Evolutionary conservation across 495 filamentous ascomycete species (phyloP).

Genomic region (Penicillium psychrofluorescens): DNA sequence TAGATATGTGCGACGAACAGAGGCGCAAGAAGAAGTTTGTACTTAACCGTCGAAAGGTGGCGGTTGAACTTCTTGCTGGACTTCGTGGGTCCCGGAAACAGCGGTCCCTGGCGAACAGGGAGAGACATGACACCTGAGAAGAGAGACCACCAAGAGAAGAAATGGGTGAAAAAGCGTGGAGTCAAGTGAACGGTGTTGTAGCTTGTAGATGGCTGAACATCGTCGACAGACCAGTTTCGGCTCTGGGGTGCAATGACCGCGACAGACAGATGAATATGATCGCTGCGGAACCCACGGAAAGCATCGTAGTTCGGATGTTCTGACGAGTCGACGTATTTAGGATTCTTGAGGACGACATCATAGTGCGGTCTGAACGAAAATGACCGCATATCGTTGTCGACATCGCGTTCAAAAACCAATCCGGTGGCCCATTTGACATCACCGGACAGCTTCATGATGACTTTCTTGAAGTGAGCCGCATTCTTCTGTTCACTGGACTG

Average conservation of each 20-base stretch:
- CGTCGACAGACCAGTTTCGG: constrained; percentile 65
- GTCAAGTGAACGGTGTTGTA: constrained; percentile 94
- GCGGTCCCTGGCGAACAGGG: constrained; percentile 80
- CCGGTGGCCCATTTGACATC: constrained; percentile 88
- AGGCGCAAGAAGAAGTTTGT: constrained; percentile 85
- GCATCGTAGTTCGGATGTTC: constrained; percentile 69
- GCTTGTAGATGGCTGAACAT: constrained; percentile 65
- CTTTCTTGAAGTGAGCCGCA: constrained; percentile 85
- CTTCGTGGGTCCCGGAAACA: constrained; percentile 90
- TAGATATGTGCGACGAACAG: constrained; percentile 95
- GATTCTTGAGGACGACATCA: constrained; percentile 77
- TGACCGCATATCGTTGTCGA: constrained; percentile 56
- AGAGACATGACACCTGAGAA: constrained; percentile 94
- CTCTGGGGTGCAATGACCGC: constrained; percentile 77
- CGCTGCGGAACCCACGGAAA: constrained; percentile 85
- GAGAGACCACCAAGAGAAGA: constrained; percentile 96
- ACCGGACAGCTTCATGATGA: constrained; percentile 95
- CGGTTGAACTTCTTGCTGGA: constrained; percentile 97
- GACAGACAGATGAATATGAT: constrained; percentile 91
- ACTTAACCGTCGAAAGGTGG: constrained; percentile 95
- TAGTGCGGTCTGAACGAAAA: constrained; percentile 92
- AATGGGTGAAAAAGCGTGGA: constrained; percentile 95
- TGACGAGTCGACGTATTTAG: constrained; percentile 56
- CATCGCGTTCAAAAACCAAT: constrained; percentile 82
- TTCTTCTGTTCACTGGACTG: constrained; percentile 62